phyloP scores from a whole-genome alignment of 345 rosid genomes.

The Balakata baccata region DNA sequence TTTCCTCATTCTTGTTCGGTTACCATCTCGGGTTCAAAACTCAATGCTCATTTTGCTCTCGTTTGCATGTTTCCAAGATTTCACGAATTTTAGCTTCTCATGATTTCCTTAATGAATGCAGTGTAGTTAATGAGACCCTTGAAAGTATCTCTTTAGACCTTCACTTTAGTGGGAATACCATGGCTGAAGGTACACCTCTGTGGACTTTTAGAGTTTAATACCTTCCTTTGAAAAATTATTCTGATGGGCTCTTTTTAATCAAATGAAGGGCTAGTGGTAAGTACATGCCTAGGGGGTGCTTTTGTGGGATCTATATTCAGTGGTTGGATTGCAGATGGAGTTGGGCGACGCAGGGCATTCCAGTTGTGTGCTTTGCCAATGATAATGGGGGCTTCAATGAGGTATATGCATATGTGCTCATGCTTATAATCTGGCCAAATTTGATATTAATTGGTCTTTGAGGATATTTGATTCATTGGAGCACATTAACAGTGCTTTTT shows the following conservation, averaged over 20 bases:
- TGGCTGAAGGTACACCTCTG: slow-evolving; percentile 69
- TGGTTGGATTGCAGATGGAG: slow-evolving; percentile 87
- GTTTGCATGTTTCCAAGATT: neutral
- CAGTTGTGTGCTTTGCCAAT: slow-evolving; percentile 86
- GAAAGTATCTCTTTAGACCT: slow-evolving; percentile 88
- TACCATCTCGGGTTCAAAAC: slow-evolving; percentile 75
- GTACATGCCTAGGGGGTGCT: slow-evolving; percentile 93
- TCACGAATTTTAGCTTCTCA: slow-evolving; percentile 3
- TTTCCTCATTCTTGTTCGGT: slow-evolving; percentile 77
- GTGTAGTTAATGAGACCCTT: slow-evolving; percentile 89
- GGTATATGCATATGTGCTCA: slow-evolving; percentile 36
- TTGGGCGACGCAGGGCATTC: slow-evolving; percentile 89
- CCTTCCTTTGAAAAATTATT: slow-evolving; percentile 17
- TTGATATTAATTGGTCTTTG: neutral
- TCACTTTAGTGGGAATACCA: slow-evolving; percentile 71
- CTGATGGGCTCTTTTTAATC: slow-evolving; percentile 24
- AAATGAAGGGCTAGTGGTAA: slow-evolving; percentile 79
- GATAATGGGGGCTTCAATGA: slow-evolving; percentile 80
- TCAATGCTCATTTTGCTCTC: slow-evolving; percentile 6
- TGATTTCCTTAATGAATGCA: slow-evolving; percentile 35
- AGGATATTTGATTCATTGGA: neutral
- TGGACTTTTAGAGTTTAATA: slow-evolving; percentile 11
- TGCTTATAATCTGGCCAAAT: neutral
- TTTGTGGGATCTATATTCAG: slow-evolving; percentile 79
- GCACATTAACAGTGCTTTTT: neutral